Conservation (phyloP, 768 basidiomycete species). For the Gloeophyllum trabeum region DNA sequence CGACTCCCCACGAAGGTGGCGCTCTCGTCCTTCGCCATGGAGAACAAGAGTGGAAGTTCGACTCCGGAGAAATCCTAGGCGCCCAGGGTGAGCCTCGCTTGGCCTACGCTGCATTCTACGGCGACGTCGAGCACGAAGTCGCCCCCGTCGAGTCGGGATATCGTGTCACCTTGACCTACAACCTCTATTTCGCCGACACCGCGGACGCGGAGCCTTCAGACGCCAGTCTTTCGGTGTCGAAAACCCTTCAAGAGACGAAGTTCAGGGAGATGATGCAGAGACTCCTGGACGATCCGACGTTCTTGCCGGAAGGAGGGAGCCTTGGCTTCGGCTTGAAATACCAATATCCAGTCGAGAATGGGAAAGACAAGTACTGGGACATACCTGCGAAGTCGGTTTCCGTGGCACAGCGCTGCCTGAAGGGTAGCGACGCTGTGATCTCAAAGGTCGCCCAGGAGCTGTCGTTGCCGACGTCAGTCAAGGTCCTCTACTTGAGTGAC, state of each 20-base stretch:
- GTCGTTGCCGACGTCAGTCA: neutral
- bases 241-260: conserved; percentile 1
- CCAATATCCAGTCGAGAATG: conserved; percentile 20
- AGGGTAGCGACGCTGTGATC: neutral
- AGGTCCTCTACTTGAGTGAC: neutral
- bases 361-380: too few relatives aligned
- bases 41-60: conserved; percentile 23
- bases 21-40: conserved; percentile 23
- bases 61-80: conserved; percentile 19
- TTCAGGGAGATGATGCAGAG: conserved; percentile 9
- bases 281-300: conserved; percentile 20
- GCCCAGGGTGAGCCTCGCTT: conserved; percentile 10
- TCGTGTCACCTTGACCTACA: conserved; percentile 34
- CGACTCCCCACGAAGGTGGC: conserved; percentile 34
- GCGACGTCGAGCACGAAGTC: conserved; percentile 36
- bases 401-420: too few relatives aligned
- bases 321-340: conserved; percentile 28
- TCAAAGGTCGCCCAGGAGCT: neutral
- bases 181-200: conserved; percentile 18
- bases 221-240: neutral
- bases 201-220: neutral
- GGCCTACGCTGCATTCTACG: conserved; percentile 30
- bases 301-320: conserved; percentile 27
- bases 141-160: conserved; percentile 25
- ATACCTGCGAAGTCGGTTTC: neutral